Evolutionary conservation across 768 basidiomycete species (phyloP).

Genomic region (Boletus insuetus): DNA sequence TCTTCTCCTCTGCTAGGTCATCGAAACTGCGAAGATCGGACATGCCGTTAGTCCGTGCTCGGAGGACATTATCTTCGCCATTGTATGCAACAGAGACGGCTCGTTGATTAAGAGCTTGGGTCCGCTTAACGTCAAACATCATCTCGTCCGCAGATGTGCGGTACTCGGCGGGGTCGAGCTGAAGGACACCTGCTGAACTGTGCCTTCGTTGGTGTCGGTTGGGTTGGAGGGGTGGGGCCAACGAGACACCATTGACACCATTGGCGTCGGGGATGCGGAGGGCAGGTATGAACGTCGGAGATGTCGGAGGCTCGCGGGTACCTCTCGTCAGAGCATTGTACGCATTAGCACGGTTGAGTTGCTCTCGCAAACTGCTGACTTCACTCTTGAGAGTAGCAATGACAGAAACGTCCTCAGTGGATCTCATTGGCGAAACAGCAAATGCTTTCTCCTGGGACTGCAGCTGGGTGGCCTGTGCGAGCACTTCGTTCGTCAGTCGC

Average conservation of each 20-base stretch:
- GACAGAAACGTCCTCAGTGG: constrained; percentile 80
- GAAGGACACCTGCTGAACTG: constrained; percentile 80
- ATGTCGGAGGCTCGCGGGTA: constrained; percentile 69
- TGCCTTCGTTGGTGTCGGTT: constrained; percentile 79
- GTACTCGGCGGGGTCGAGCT: constrained; percentile 54
- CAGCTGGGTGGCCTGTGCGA: constrained; percentile 68
- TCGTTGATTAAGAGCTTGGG: constrained; percentile 68
- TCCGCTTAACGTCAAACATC: constrained; percentile 70
- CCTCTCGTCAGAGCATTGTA: constrained; percentile 82
- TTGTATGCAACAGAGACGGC: constrained; percentile 89
- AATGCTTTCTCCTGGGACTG: constrained; percentile 73
- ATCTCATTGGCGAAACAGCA: constrained; percentile 61
- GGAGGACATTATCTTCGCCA: constrained; percentile 71
- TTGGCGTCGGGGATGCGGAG: constrained; percentile 54
- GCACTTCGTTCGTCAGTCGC: constrained; percentile 75
- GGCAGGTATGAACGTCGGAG: constrained; percentile 83
- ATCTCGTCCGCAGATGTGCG: constrained; percentile 78
- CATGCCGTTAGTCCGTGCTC: constrained; percentile 62
- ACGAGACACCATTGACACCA: constrained; percentile 42
- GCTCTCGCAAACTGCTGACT: constrained; percentile 88
- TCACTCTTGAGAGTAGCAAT: constrained; percentile 90
- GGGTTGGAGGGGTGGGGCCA: constrained; percentile 32
- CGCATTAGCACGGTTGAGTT: constrained; percentile 93
- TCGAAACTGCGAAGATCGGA: constrained; percentile 75
- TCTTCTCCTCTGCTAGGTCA: constrained; percentile 93